A percentile compares a stretch with the other conserved stretches of the same genome.
phyloP scores from a whole-genome alignment of 495 filamentous ascomycete species.

The Corynascus novoguineensis region DNA sequence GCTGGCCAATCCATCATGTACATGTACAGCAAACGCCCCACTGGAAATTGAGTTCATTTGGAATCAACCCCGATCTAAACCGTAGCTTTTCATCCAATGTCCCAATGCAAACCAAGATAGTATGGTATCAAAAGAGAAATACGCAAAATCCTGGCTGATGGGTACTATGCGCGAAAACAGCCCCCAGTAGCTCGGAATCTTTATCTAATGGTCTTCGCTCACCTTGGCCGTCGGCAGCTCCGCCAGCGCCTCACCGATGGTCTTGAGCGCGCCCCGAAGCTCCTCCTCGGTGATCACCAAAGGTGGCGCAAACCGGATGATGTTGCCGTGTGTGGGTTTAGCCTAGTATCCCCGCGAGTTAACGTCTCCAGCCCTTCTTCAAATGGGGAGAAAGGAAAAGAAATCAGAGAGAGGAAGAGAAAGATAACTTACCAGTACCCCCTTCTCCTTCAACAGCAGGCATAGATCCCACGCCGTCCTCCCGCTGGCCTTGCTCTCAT shows the following conservation, averaged over 20 bases:
- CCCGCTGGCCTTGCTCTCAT: conserved; percentile 75
- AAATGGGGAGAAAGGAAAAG: not conserved
- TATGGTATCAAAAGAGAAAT: conserved; percentile 11
- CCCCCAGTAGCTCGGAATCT: not conserved
- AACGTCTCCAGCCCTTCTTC: not conserved
- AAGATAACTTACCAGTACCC: conserved; percentile 64
- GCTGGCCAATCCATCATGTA: too few species aligned
- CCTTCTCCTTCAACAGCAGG: conserved; percentile 92
- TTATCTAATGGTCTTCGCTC: conserved; percentile 23
- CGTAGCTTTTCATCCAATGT: not conserved
- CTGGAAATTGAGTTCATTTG: not conserved
- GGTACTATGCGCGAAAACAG: not conserved
- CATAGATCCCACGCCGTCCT: conserved; percentile 97
- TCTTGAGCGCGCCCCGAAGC: conserved; percentile 68
- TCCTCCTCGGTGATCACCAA: conserved; percentile 81
- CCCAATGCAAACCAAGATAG: not conserved
- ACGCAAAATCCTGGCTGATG: not conserved
- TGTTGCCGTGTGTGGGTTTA: conserved; percentile 97
- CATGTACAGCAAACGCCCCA: too few species aligned
- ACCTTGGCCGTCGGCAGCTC: conserved; percentile 46
- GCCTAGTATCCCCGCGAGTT: conserved; percentile 60
- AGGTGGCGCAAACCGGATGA: conserved; percentile 89
- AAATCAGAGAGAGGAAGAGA: not conserved
- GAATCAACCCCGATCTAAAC: not conserved
- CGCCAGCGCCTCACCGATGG: conserved; percentile 69